Evolutionary conservation across 2,329 filamentous ascomycete genomes (phyloP).

Genomic region (Pseudogymnoascus sp.): DNA sequence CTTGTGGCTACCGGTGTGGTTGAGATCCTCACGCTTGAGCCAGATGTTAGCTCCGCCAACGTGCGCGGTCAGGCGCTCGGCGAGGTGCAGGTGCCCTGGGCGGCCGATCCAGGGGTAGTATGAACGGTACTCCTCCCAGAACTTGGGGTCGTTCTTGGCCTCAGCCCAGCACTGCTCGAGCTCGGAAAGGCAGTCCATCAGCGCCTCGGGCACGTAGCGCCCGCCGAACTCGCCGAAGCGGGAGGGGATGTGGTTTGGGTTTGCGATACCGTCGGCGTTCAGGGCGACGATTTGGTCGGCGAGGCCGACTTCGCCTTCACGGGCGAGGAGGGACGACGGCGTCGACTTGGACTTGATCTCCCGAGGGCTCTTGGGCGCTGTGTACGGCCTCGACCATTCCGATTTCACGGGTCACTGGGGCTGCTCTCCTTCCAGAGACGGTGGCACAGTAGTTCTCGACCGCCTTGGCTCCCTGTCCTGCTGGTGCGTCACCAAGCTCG

Average conservation of each 20-base stretch:
- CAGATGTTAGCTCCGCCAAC: conserved; percentile 94
- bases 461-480: conserved; percentile 60
- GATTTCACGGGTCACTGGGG: conserved; percentile 53
- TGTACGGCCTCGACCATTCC: conserved; percentile 63
- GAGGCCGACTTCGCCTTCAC: conserved; percentile 30
- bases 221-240: conserved; percentile 95
- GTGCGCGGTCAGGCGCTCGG: conserved; percentile 78
- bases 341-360: conserved; percentile 58
- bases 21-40: conserved; percentile 95
- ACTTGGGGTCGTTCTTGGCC: conserved; percentile 77
- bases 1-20: conserved; percentile 97
- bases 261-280: conserved; percentile 44
- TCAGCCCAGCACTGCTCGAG: conserved; percentile 86
- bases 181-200: conserved; percentile 93
- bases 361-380: conserved; percentile 52
- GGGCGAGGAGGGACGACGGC: conserved; percentile 47
- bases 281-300: conserved; percentile 61
- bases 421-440: conserved; percentile 51
- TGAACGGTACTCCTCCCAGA: conserved; percentile 95
- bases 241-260: conserved; percentile 60
- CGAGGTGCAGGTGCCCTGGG: conserved; percentile 84
- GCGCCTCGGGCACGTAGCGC: conserved; percentile 92
- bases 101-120: conserved; percentile 98
- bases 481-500: conserved; percentile 62
- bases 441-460: conserved; percentile 84